Evolutionary conservation across 1,284 basidiomycete species (phyloP), one percentile per base, ranked within the genome.

Genomic region (Clitocybe nebularis): DNA sequence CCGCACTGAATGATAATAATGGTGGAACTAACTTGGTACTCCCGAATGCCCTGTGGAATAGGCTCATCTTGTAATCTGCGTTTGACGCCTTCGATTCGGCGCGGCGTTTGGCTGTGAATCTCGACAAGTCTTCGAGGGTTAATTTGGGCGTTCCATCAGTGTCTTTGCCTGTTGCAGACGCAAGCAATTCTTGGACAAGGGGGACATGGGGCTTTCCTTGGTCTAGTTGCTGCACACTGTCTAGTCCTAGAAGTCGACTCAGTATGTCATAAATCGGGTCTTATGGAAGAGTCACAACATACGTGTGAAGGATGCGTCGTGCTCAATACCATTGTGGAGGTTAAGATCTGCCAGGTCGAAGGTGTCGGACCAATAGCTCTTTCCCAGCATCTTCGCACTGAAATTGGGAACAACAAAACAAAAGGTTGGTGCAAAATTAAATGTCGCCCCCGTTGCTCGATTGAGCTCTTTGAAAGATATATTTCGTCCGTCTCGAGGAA

Each of bases 321-420:
- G 85, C 49, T 87, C 84, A 45, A 87, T 87, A 5, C 79, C 79
- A 49, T 86, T 87, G 59, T 88, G 84, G 20, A 79, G 58, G 51
- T 72, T 69, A 20, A 88, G 64, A 41, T 87, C 84, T 11, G 64
- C 59, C 16, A 88, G 64, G 53, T 86, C 73, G 45, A 84, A 75
- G 3, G 64, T 75, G 44, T 78, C 84, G 24, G 62, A 66, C 43
- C 49, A 55, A 52, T 82, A 84, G 41, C 63, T 66, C 49, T 70
- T 74, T 5, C 68, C 65, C 39, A 87, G 57, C 57, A 79, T 66
- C n/a, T 64, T 54, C 2, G 84, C 81, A 1, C 74, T 68, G 53
- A 65, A 75, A 42, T 75, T 72, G 1, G 79, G 72, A 0, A 81
- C 76, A 49, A 75, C 82, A 42, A 67, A 72, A 50, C 75, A 78